Percentiles rank a stretch among this genome's conserved stretches.
These are phyloP conservation scores for Heliocybe sulcata DNA, from an alignment of 1,284 basidiomycete species.

Conservation along the genomic window DNA sequence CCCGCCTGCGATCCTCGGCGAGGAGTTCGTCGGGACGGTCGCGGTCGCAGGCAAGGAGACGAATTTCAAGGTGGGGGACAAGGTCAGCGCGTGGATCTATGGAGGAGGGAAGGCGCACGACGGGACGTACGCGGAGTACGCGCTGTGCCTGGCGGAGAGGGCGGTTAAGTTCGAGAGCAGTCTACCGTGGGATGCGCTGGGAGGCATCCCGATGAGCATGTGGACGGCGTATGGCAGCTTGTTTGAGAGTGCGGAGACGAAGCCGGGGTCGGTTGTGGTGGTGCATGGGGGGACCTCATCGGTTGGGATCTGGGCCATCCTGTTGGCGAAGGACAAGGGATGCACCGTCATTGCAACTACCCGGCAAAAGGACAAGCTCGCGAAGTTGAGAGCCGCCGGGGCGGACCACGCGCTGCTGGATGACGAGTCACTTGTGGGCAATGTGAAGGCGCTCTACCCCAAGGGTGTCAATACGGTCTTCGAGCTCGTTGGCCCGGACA, in stretches of 20 bases:
- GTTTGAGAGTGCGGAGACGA: constrained; percentile 28
- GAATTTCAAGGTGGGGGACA: constrained; percentile 6
- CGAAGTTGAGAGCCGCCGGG: background rate
- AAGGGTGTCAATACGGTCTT: background rate
- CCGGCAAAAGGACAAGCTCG: constrained; percentile 4
- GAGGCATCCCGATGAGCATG: constrained; percentile 44
- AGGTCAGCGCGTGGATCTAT: constrained; percentile 9
- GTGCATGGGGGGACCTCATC: constrained; percentile 54
- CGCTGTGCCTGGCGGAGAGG: background rate
- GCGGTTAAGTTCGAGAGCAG: background rate
- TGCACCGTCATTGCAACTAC: constrained; percentile 18
- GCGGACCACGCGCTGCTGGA: background rate
- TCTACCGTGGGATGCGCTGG: background rate
- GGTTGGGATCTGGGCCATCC: constrained; percentile 16
- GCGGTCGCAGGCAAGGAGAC: background rate
- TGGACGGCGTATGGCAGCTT: constrained; percentile 52
- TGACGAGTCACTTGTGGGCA: background rate
- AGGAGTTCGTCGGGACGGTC: background rate
- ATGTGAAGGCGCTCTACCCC: background rate
- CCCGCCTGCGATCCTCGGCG: background rate
- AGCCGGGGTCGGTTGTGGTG: constrained; percentile 44
- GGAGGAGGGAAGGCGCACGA: background rate
- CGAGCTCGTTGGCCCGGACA: background rate
- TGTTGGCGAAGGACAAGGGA: constrained; percentile 19
- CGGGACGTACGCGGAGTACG: background rate